Percentiles rank a stretch among this genome's conserved stretches.
phyloP scores from a whole-genome alignment of 177 flowering plant genomes.

The Telopea speciosissima region DNA sequence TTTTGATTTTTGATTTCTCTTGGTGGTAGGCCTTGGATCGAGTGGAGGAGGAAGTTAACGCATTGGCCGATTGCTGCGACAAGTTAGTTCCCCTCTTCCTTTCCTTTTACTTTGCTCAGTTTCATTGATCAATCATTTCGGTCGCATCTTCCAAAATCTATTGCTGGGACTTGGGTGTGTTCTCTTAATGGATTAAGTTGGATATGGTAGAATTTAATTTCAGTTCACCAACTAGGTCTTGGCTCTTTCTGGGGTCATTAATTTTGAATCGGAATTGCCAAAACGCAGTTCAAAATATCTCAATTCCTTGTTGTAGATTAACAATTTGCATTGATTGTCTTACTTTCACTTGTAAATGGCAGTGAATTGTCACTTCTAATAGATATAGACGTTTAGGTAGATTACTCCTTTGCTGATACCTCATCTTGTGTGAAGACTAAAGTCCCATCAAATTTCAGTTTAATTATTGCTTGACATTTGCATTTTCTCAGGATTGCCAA shows the following conservation, averaged over 20 bases:
- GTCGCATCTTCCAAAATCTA: not conserved
- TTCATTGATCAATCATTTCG: not conserved
- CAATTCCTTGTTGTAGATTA: not conserved
- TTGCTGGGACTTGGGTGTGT: not conserved
- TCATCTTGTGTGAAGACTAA: not conserved
- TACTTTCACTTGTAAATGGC: not conserved
- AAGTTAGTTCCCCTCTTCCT: conserved; percentile 32
- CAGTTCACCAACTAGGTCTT: not conserved
- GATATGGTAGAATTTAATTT: not conserved
- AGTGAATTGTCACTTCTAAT: no score
- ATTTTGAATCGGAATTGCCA: not conserved
- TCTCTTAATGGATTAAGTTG: not conserved
- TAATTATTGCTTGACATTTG: conserved; percentile 1
- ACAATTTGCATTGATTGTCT: not conserved
- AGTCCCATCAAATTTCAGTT: not conserved
- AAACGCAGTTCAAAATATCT: not conserved
- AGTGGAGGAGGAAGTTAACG: conserved; percentile 86
- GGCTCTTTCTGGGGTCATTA: not conserved
- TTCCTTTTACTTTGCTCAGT: not conserved
- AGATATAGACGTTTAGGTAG: not conserved
- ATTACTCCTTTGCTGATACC: not conserved
- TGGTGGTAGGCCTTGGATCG: conserved; percentile 66
- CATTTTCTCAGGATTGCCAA: conserved; percentile 57
- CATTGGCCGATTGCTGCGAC: conserved; percentile 81
- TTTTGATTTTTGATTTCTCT: not conserved